Percentiles rank a stretch among this genome's conserved stretches.
Conservation (phyloP, 495 filamentous ascomycete species). For the Thozetella sp. region DNA sequence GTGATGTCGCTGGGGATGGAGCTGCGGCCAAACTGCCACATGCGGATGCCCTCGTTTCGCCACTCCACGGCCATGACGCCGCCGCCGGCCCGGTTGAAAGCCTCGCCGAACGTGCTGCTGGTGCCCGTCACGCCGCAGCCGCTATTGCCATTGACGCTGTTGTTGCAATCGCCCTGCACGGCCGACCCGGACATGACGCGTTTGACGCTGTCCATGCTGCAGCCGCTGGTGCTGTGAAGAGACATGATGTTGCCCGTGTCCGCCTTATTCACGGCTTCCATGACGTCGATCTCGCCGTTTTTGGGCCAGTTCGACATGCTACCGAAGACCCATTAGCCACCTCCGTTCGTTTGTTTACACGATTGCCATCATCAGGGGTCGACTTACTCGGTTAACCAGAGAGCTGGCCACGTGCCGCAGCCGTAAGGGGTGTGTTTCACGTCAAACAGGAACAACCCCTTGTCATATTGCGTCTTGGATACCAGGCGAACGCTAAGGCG, state of each 20-base stretch:
- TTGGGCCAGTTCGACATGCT: conserved; percentile 61
- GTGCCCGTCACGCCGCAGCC: conserved; percentile 53
- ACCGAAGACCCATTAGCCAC: background rate
- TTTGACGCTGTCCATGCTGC: conserved; percentile 52
- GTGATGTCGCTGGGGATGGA: conserved; percentile 54
- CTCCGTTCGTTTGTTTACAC: background rate
- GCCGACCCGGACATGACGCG: conserved; percentile 45
- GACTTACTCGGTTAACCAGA: conserved; percentile 45
- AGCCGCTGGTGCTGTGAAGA: conserved; percentile 64
- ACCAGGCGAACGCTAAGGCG: conserved; percentile 58
- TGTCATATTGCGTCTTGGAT: conserved; percentile 52
- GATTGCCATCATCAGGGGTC: background rate
- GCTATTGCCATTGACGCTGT: conserved; percentile 49
- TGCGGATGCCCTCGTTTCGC: conserved; percentile 56
- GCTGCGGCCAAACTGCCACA: conserved; percentile 62
- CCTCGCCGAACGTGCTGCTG: conserved; percentile 48
- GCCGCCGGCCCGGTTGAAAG: conserved; percentile 59
- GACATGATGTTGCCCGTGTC: conserved; percentile 60
- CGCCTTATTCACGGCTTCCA: conserved; percentile 67
- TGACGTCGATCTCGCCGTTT: conserved; percentile 74
- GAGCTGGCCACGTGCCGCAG: conserved; percentile 63
- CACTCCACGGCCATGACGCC: conserved; percentile 69
- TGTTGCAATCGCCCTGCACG: conserved; percentile 51
- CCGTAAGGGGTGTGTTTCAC: conserved; percentile 58
- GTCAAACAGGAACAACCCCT: conserved; percentile 62